Evolutionary conservation across 495 filamentous ascomycete genomes (phyloP), one percentile per base, ranked within the genome.

Genomic region (Penicillium macrosclerotiorum): DNA sequence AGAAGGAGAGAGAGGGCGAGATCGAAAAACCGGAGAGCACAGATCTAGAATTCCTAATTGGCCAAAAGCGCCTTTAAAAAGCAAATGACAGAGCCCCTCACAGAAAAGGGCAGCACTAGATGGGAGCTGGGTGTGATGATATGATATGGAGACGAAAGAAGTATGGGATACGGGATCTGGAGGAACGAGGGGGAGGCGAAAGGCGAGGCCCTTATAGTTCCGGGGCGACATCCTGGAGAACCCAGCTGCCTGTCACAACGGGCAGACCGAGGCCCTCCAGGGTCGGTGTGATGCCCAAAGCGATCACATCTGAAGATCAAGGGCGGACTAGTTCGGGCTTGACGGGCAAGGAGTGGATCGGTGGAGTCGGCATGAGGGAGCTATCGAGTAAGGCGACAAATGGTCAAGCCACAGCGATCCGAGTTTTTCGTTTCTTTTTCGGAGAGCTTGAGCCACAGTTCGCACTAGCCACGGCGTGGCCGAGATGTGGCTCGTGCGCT

Each of bases 261-360:
- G 59, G 22, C 35, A 49, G 56, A 29, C 59, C 59, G 59, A 54
- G 34, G 27, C 47, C 51, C 50, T 35, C 39, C 38, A 44, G 45
- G 47, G 46, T 46, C 47, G 29, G 45, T 49, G 49, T 53, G 49
- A 47, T 54, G 45, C 39, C 46, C 34, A 27, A 54, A 51, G 49
- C 17, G 43, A 59, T 55, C 53, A 55, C 43, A 52, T 51, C 24
- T 57, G 56, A 60, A 60, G 56, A 63, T 63, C 59, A 62, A 56
- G 55, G 59, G 51, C 57, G 57, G 58, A 58, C 52, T 60, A 62
- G 59, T 56, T 57, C 49, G 59, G 59, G 8, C n/a, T 50, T 56
- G 37, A 50, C 35, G 39, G 42, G 29, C 19, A 47, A n/a, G n/a
- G n/a, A n/a, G n/a, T n/a, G n/a, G n/a, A n/a, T n/a, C n/a, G 32